Base-by-base conservation (phyloP, 2,329 filamentous ascomycete species). In the Sphaerostilbella broomeana region DNA sequence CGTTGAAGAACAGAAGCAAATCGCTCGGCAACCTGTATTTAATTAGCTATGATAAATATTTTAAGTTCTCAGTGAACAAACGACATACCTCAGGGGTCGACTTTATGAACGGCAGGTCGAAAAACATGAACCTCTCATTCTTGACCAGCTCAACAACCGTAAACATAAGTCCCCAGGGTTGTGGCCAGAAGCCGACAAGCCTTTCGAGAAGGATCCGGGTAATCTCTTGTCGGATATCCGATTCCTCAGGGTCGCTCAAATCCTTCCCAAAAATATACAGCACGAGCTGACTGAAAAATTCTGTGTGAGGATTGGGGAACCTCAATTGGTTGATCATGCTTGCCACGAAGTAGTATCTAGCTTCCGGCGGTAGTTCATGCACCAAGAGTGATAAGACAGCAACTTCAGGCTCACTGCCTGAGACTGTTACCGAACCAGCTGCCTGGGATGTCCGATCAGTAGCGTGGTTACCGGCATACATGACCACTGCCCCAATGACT, bases 131-230 rank as follows among this genome's bases (percentile, higher is more conserved):
- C 57, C 81, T 86, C 38, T 85, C 81, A 59, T 94, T 95, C 70
- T 94, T 94, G 50, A 94, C 72, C 42, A 98, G 74, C 67, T 97
- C 92, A 47, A 92, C 68, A 45, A 94, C 75, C 24, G 88, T 90
- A 47, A 89, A 81, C 58, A 95, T 81, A 29, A 98, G 68, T 10
- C 94, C 94, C 90, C 90, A 97, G 13, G 94, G 90, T 59, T 97
- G 90, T 37, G 90, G 90, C 66, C 89, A 87, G 60, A 86, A 87
- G 16, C 87, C 84, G 44, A 94, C 77, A 32, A 95, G 70, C 34
- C 92, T 79, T 70, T 98, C 92, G 25, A 95, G 71, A 31, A 98
- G 69, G 17, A 95, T 80, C 32, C 90, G 79, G 37, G 87, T 86
- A 43, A 98, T 90, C 59, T 94, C 86, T 65, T 97, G 84, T 24